Percentiles rank a stretch among this genome's conserved stretches.
phyloP scores from a whole-genome alignment of 805 yeast genomes.

The Yarrowia divulgata region DNA sequence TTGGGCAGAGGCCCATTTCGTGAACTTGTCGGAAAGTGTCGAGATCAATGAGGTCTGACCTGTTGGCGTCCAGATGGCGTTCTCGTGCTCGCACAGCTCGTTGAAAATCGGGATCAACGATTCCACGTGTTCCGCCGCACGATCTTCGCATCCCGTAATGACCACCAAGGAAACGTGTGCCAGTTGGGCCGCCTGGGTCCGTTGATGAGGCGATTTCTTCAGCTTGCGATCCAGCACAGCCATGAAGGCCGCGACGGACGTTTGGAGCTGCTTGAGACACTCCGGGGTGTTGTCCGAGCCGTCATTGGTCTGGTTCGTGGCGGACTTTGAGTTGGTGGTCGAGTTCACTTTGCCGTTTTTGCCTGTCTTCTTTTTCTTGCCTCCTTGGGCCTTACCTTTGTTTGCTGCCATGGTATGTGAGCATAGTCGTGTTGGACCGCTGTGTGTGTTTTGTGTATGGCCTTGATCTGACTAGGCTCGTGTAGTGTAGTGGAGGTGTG shows the following conservation, averaged over 20 bases:
- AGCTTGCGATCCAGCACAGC: conserved; percentile 2
- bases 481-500: not conserved
- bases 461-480: conserved; percentile 9
- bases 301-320: not conserved
- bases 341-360: conserved; percentile 7
- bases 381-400: conserved; percentile 37
- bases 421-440: conserved; percentile 19
- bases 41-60: conserved; percentile 1
- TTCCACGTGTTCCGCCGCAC: not conserved
- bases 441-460: not conserved
- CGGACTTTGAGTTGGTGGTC: not conserved
- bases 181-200: not conserved
- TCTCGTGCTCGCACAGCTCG: conserved; percentile 2
- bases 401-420: conserved; percentile 33
- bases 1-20: conserved; percentile 19
- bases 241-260: not conserved
- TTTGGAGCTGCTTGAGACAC: not conserved
- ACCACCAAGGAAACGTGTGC: not conserved
- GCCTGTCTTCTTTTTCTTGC: conserved; percentile 31
- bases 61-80: conserved; percentile 1
- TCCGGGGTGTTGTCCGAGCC: not conserved
- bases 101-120: conserved; percentile 3
- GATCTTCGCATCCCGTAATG: not conserved
- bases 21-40: conserved; percentile 13
- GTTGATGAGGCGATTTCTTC: not conserved